phyloP scores from a whole-genome alignment of 2,329 filamentous ascomycete species.

The Colletotrichum zoysiae region DNA sequence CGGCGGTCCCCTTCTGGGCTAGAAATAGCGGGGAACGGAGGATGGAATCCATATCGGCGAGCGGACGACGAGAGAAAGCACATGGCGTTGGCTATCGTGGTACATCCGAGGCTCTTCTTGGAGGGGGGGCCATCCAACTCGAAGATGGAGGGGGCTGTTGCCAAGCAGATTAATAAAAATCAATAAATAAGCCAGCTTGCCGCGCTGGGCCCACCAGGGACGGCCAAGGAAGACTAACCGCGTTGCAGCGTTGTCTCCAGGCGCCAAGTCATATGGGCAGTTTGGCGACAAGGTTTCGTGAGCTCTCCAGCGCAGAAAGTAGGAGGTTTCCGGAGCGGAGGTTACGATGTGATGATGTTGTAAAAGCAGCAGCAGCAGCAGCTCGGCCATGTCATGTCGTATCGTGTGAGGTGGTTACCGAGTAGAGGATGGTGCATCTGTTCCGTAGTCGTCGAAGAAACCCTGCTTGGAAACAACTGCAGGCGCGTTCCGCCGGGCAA shows the following conservation, averaged over 20 bases:
- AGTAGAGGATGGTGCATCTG: not conserved
- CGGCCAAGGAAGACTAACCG: slow-evolving; percentile 5
- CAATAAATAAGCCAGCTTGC: slow-evolving; percentile 19
- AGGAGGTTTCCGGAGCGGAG: not conserved
- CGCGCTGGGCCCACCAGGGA: slow-evolving; percentile 24
- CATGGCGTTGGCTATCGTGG: slow-evolving; percentile 1
- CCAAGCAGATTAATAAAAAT: slow-evolving; percentile 1
- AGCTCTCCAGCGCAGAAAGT: slow-evolving; percentile 9
- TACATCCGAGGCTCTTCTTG: slow-evolving; percentile 27
- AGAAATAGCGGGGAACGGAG: not conserved
- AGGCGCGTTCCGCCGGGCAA: not conserved
- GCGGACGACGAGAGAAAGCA: not conserved
- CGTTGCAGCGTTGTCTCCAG: not conserved
- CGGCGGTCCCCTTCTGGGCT: not conserved
- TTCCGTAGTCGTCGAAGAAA: not conserved
- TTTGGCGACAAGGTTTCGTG: not conserved
- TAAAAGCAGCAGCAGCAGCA: not conserved
- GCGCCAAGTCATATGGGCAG: not conserved
- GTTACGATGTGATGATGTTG: not conserved
- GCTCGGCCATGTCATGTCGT: not conserved
- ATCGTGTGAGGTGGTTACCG: slow-evolving; percentile 1
- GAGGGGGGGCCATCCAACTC: slow-evolving; percentile 17
- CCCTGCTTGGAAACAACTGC: slow-evolving; percentile 5
- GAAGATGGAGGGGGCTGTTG: slow-evolving; percentile 9
- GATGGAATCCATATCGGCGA: not conserved